Percentiles rank a stretch among this genome's conserved stretches.
Evolutionary conservation across 192 early-diverging fungal species (phyloP).

Genomic region (Mortierella alpina): DNA sequence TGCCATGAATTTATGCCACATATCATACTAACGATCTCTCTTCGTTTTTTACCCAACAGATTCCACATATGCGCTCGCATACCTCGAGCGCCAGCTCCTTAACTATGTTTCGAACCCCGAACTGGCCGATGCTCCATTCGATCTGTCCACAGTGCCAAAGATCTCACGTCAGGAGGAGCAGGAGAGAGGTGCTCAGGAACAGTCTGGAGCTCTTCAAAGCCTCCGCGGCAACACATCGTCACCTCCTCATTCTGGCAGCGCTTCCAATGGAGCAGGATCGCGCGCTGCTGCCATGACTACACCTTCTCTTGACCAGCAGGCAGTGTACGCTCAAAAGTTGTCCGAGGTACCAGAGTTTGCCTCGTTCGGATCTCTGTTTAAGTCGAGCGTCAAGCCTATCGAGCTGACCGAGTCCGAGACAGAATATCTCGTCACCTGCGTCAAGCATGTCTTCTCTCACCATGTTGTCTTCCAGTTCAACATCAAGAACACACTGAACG

Average conservation of each 20-base stretch:
- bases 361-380: conserved; percentile 87
- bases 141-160: conserved; percentile 81
- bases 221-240: conserved; percentile 42
- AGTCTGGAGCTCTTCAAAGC: conserved; percentile 33
- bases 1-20: neutral
- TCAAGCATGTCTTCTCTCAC: conserved; percentile 93
- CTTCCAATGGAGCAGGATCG: conserved; percentile 40
- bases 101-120: conserved; percentile 83
- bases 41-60: conserved; percentile 59
- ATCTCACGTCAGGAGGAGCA: conserved; percentile 91
- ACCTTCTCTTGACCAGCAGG: conserved; percentile 71
- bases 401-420: conserved; percentile 94
- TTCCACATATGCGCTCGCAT: conserved; percentile 85
- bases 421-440: conserved; percentile 91
- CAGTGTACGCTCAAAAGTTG: conserved; percentile 80
- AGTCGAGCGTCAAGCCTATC: conserved; percentile 79
- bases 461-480: conserved; percentile 98
- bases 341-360: conserved; percentile 86
- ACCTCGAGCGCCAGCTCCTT: conserved; percentile 88
- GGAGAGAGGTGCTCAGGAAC: conserved; percentile 69
- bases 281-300: conserved; percentile 52
- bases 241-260: conserved; percentile 38
- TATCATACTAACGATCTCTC: neutral
- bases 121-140: conserved; percentile 75
- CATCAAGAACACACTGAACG: conserved; percentile 94